Base-by-base conservation (phyloP, 2,329 filamentous ascomycete genomes). In the Stachybotrys echinatus region DNA sequence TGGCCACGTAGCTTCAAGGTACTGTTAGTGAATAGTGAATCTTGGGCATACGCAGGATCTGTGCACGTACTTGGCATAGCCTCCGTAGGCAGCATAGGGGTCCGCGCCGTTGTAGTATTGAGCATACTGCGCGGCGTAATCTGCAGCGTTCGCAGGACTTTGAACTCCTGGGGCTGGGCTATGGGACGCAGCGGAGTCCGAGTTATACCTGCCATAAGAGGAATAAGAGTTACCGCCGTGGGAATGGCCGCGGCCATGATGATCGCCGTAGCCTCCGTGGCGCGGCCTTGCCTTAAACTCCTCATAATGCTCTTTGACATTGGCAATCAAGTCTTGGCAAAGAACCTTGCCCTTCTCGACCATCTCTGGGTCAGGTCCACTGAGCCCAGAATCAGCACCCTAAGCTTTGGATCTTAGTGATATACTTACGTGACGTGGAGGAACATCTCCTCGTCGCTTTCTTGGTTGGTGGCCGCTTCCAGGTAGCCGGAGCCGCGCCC, bases 361-460 rank as follows among this genome's bases (percentile, higher is more conserved):
- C 75, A 95, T 90, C 53, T 82, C 81, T 17, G 88, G 81, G 64
- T 96, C 90, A 6, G 94, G 94, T 5, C 92, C 92, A 54, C 90
- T 95, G 56, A 23, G 6, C 14, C 27, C 27, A 34, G 2, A 5
- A 5, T 34, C 27, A 34, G 27, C 5, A 34, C 14, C 14, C 27
- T 14, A 34, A 14, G 27, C 14, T 10, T 3, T 34, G 10, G 10
- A 34, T 34, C 27, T 14, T 34, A 54, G 20, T n/a, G 34, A 50
- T 18, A 45, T 23, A 79, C 88, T 67, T 79, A 95, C 88, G 94
- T 89, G 57, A 97, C 92, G 68, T 97, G 92, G 43, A 99, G 79
- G 64, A 91, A 97, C 91, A 99, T 97, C 3, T 90, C 83, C 65
- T 97, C 92, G 45, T 99, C 92, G 57, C 90, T 95, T 70, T 99